Percentiles rank a stretch among this genome's conserved stretches.
These are phyloP conservation scores for Gracilaria gracilis DNA, from an alignment of 23 red algal species.

Conservation along the genomic window DNA sequence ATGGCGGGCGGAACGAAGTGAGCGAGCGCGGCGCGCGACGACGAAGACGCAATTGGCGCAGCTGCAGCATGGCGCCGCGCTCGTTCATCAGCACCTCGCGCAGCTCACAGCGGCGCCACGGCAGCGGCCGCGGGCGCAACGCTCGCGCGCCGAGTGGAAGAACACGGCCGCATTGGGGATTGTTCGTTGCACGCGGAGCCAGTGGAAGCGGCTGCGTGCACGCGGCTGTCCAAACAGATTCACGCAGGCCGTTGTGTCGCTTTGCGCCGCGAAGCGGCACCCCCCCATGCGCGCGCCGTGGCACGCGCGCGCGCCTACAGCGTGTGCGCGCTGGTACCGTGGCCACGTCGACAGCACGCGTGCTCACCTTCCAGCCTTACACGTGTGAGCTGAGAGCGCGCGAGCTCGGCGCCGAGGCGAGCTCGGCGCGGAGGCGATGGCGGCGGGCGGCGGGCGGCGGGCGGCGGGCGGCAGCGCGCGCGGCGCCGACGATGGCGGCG, in stretches of 20 bases:
- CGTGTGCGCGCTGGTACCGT: neutral
- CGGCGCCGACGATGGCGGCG: neutral
- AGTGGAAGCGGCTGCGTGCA: neutral
- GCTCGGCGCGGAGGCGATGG: too few species aligned
- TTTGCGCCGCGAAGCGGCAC: neutral
- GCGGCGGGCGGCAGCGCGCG: too few species aligned
- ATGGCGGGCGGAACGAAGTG: constrained; percentile 17
- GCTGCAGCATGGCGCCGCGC: neutral
- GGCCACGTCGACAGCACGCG: constrained; percentile 1
- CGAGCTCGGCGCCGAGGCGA: too few species aligned
- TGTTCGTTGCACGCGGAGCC: too few species aligned
- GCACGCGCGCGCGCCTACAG: neutral
- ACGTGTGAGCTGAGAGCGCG: constrained; percentile 8
- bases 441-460: too few species aligned
- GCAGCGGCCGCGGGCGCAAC: neutral
- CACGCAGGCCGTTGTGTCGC: neutral
- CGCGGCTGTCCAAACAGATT: neutral
- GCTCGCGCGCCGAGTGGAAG: neutral
- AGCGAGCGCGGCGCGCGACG: neutral
- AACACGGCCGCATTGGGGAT: neutral
- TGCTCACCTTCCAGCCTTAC: constrained; percentile 1
- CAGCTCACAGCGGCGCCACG: neutral
- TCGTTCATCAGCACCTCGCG: neutral
- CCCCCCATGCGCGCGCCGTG: neutral
- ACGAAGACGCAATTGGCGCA: neutral